These are phyloP conservation scores for Opeltia flavorubescens DNA, from an alignment of 495 filamentous ascomycete genomes.

Conservation along the genomic window DNA sequence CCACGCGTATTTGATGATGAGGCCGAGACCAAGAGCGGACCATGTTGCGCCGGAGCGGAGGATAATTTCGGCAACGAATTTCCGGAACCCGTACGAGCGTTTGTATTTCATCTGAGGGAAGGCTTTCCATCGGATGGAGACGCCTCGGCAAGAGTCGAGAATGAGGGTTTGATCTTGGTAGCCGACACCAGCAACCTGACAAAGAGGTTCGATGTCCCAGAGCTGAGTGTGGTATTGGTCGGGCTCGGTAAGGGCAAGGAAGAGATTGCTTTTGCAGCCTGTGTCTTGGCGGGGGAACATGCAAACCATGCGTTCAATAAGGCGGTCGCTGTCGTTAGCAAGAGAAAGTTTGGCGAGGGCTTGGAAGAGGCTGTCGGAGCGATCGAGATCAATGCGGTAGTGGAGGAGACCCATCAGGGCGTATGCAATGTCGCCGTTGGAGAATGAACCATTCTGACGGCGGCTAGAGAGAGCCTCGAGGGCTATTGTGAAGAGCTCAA, in stretches of 20 bases:
- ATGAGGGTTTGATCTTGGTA: not conserved
- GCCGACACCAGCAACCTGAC: constrained; percentile 15
- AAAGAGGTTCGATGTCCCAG: constrained; percentile 28
- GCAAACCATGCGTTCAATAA: constrained; percentile 29
- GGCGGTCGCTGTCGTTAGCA: constrained; percentile 23
- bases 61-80: not conserved
- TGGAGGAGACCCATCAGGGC: constrained; percentile 29
- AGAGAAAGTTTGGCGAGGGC: constrained; percentile 29
- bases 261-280: constrained; percentile 3
- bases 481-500: constrained; percentile 21
- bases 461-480: constrained; percentile 7
- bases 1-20: not conserved
- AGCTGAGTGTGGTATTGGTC: constrained; percentile 20
- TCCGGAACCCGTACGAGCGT: not conserved
- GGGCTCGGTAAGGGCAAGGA: constrained; percentile 8
- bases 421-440: constrained; percentile 24
- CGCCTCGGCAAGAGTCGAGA: constrained; percentile 13
- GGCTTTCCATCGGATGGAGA: constrained; percentile 9
- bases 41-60: not conserved
- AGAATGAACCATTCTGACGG: not conserved
- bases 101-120: constrained; percentile 1
- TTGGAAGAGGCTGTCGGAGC: constrained; percentile 24
- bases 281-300: constrained; percentile 14
- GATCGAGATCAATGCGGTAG: constrained; percentile 18
- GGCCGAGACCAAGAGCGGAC: not conserved